These are phyloP conservation scores for Ophiostoma sp. DNA, from an alignment of 2,329 filamentous ascomycete genomes.

Conservation along the genomic window DNA sequence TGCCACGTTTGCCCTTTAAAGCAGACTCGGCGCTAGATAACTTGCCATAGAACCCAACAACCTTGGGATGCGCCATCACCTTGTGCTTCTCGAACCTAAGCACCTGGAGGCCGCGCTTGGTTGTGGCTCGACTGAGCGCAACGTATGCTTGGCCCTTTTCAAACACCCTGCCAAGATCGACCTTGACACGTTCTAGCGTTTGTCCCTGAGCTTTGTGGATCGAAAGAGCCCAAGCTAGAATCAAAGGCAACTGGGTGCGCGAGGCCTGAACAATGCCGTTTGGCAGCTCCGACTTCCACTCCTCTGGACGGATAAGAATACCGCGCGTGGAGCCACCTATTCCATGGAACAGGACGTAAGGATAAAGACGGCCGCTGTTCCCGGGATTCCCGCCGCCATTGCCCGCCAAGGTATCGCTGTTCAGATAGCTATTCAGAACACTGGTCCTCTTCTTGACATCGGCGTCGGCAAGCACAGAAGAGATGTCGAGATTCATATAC, in stretches of 20 bases:
- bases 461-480: slow-evolving; percentile 35
- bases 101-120: slow-evolving; percentile 83
- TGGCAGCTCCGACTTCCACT: slow-evolving; percentile 97
- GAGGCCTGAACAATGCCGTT: slow-evolving; percentile 92
- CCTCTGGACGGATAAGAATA: slow-evolving; percentile 80
- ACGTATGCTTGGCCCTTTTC: slow-evolving; percentile 98
- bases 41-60: slow-evolving; percentile 81
- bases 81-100: slow-evolving; percentile 84
- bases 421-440: slow-evolving; percentile 46
- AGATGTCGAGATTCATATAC: slow-evolving; percentile 37
- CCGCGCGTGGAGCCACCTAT: slow-evolving; percentile 74
- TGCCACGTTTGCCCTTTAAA: slow-evolving; percentile 34
- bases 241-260: slow-evolving; percentile 78
- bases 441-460: slow-evolving; percentile 60
- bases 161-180: slow-evolving; percentile 88
- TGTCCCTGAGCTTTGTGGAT: slow-evolving; percentile 99
- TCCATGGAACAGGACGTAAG: slow-evolving; percentile 79
- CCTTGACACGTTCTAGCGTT: slow-evolving; percentile 89
- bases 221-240: slow-evolving; percentile 92
- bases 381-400: slow-evolving; percentile 41
- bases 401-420: slow-evolving; percentile 32
- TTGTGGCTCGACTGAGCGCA: slow-evolving; percentile 88
- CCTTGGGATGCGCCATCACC: slow-evolving; percentile 90
- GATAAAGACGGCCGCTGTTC: slow-evolving; percentile 59
- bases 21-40: slow-evolving; percentile 68